Base-by-base conservation (phyloP, 176 grass and related monocot genomes). In the Eremochloa ophiuroides region DNA sequence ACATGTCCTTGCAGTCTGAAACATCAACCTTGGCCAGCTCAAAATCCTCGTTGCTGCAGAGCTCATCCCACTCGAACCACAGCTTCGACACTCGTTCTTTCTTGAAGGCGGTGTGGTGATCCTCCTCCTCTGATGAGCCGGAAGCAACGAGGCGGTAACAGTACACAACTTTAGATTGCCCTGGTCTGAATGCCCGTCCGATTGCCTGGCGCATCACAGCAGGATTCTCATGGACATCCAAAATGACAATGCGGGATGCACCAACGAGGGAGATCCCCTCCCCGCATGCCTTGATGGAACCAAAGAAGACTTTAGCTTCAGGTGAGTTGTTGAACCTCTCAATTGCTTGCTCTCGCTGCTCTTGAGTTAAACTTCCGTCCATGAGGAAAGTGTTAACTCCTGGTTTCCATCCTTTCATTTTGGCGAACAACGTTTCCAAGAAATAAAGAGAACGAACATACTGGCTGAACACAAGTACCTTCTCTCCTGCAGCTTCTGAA, bases 151-250 rank as follows among this genome's bases (percentile, higher is more conserved):
- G 81, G 55, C 91, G 82, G 75, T 97, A 97, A 66, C 83, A 88
- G 8, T 85, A 91, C 35, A 93, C 89, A 44, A 89, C 81, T 87
- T 73, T 89, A 67, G 85, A 51, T 51, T 97, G 94, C 10, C 94
- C 94, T 3, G 91, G 91, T 71, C 94, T 87, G 72, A 91, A 97
- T 44, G 86, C 91, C 20, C 91, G 82, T 10, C 94, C 91, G 12
- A 97, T 87, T 1, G 87, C 94, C 86, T 97, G 94, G 5, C 91
- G 85, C 35, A 76, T 93, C 37, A 97, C 94, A 18, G 94, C 87
- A 77, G 94, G 91, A 23, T 97, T 97, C 69, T 91, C 86, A 80
- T 97, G 94, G 41, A 89, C 84, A 87, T 97, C 94, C 79, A 97
- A 80, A 59, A 97, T 91, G 46, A 97, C 84, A 26, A 93, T 25